Base-by-base conservation (phyloP, 257 asterid genomes). In the Nicotiana tomentosiformis region DNA sequence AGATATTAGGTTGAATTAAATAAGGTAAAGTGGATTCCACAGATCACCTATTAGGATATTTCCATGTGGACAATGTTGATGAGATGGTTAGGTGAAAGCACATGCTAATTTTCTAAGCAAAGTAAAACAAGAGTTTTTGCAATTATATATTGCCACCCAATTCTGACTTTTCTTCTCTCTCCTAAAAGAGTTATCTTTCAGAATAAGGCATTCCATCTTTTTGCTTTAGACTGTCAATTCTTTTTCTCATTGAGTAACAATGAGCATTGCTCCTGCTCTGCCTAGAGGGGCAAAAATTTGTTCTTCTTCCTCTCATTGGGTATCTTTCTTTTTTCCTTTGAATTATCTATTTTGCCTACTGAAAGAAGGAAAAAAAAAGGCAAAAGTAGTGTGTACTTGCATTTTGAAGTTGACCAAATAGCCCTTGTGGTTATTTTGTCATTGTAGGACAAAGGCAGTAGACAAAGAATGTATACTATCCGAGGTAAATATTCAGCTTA, bases 81-180 rank as follows among this genome's bases (percentile, higher is more conserved):
- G 80, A 39, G 33, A 46, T 80, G 15, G 84, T 76, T 85, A 56
- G 84, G 84, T 81, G 77, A 77, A 83, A 69, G 35, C 30, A 82
- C 20, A 68, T 68, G 83, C 81, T 51, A 72, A 49, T 74, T 9
- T 84, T 77, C 83, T n/a, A 70, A 68, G 58, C 77, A 77, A 83
- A 85, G 72, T 78, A 82, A 84, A 78, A 57, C 66, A 84, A 20
- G 55, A 86, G 53, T 62, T 64, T 20, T 26, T 74, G 43, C 26
- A 49, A 49, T 74, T 74, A 49, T 49, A 23, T 15, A 49, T 49
- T 74, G 58, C 9, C 5, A 49, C 3, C 32, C 79, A 11, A 23
- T 23, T 74, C 64, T 74, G 80, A 49, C 80, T 49, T 49, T 72
- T 23, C 67, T 70, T 70, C 35, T 43, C 33, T 70, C 6, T 43